These are phyloP conservation scores for Coleophoma eucalyptorum DNA, from an alignment of 2,329 filamentous ascomycete genomes.

Conservation along the genomic window DNA sequence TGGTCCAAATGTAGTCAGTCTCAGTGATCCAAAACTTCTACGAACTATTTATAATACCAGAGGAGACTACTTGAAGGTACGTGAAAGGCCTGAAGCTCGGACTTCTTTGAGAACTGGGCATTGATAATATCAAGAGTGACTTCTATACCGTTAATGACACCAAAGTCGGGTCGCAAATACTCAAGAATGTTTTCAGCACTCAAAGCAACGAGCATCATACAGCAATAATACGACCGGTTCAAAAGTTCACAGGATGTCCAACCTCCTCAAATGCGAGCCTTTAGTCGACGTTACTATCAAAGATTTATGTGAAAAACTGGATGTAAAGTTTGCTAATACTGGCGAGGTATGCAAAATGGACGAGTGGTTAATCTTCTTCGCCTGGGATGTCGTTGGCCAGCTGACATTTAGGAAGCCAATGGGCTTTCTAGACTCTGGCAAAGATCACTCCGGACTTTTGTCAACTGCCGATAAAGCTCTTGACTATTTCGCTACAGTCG, in stretches of 20 bases:
- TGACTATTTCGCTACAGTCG: conserved; percentile 27
- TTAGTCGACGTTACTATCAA: conserved; percentile 27
- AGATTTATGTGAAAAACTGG: conserved; percentile 27
- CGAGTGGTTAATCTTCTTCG: conserved; percentile 35
- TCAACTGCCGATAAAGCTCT: conserved; percentile 18
- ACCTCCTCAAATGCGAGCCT: conserved; percentile 17
- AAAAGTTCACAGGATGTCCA: conserved; percentile 19
- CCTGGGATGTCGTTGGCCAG: conserved; percentile 35
- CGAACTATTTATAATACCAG: conserved; percentile 11
- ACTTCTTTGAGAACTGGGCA: too few relatives aligned
- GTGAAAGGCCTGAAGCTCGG: too few relatives aligned
- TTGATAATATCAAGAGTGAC: too few relatives aligned
- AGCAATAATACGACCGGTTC: conserved; percentile 15
- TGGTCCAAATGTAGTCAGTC: conserved; percentile 21
- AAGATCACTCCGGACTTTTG: conserved; percentile 31
- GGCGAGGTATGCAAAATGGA: conserved; percentile 31
- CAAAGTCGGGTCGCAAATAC: conserved; percentile 10
- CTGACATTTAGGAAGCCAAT: conserved; percentile 35
- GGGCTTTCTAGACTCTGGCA: conserved; percentile 30
- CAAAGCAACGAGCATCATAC: conserved; percentile 14
- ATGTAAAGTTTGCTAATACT: conserved; percentile 27
- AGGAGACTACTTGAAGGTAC: conserved; percentile 16
- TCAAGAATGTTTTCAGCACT: conserved; percentile 18
- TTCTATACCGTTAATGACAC: conserved; percentile 19
- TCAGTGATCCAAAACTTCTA: conserved; percentile 16